phyloP scores from a whole-genome alignment of 306 rosid species.

The Gynostemma pentaphyllum region DNA sequence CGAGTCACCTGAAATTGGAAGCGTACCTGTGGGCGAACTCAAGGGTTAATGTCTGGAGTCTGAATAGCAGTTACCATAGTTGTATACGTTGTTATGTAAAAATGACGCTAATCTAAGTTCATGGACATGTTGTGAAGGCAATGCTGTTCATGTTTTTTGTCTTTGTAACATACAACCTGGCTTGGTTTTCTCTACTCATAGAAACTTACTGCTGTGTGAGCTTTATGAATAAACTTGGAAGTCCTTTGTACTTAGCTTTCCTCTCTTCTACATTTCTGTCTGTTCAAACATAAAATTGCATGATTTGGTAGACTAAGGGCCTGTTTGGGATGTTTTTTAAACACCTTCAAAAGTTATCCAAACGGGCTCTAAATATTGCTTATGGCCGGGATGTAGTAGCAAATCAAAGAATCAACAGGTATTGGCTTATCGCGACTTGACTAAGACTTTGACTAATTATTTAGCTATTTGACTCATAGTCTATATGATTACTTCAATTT shows the following conservation, averaged over 20 bases:
- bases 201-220: conserved; percentile 5
- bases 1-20: conserved; percentile 26
- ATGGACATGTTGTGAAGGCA: neutral
- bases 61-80: neutral
- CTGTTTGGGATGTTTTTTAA: too few species aligned
- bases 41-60: conserved; percentile 14
- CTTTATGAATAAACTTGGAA: conserved; percentile 1
- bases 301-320: too few species aligned
- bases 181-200: conserved; percentile 1
- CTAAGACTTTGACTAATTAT: neutral
- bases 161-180: neutral
- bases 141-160: neutral
- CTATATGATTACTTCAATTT: neutral
- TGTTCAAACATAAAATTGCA: neutral
- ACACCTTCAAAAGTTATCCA: too few species aligned
- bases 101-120: neutral
- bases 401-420: neutral
- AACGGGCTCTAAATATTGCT: neutral
- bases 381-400: neutral
- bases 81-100: conserved; percentile 2
- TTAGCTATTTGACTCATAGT: neutral
- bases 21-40: conserved; percentile 19
- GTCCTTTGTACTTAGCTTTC: neutral
- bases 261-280: neutral
- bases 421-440: too few species aligned